Evolutionary conservation across 1,139 yeast genomes (phyloP).

Genomic region (Kluyveromyces sp.): DNA sequence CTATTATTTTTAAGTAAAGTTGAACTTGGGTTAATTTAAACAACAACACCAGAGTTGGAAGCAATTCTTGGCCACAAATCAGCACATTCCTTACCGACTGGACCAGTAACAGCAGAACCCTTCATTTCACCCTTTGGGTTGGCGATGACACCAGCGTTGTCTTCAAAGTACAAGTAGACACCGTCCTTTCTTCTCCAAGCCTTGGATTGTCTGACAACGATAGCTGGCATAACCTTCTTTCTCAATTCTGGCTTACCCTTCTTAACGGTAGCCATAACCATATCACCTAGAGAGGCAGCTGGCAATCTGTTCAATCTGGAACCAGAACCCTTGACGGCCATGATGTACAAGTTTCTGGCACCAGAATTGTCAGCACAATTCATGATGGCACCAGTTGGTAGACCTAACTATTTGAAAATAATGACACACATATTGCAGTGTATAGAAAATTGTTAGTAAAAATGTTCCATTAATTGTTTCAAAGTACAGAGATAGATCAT

Average conservation of each 20-base stretch:
- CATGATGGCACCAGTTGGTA: conserved; percentile 99
- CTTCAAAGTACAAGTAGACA: conserved; percentile 99
- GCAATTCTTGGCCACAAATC: conserved; percentile 99
- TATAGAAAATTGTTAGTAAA: conserved; percentile 16
- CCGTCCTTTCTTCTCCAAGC: conserved; percentile 99
- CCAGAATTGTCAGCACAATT: conserved; percentile 99
- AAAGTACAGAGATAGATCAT: background rate
- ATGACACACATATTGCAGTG: background rate
- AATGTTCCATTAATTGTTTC: background rate
- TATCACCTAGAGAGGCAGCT: conserved; percentile 99
- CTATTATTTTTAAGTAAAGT: conserved; percentile 6
- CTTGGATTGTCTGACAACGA: conserved; percentile 98
- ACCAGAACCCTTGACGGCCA: conserved; percentile 99
- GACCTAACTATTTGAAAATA: conserved; percentile 63
- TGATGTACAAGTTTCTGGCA: conserved; percentile 98
- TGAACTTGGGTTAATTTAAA: conserved; percentile 41
- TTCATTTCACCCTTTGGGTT: conserved; percentile 99
- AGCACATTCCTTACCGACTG: conserved; percentile 99
- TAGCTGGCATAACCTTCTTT: conserved; percentile 99
- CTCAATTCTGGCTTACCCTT: conserved; percentile 99
- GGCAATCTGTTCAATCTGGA: conserved; percentile 99
- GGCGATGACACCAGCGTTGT: conserved; percentile 99
- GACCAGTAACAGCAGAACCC: conserved; percentile 99
- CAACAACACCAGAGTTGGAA: conserved; percentile 99
- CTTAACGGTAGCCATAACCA: conserved; percentile 99